Percentiles rank a stretch among this genome's conserved stretches.
phyloP scores from a whole-genome alignment of 2,329 filamentous ascomycete genomes.

The Cercospora sp. region DNA sequence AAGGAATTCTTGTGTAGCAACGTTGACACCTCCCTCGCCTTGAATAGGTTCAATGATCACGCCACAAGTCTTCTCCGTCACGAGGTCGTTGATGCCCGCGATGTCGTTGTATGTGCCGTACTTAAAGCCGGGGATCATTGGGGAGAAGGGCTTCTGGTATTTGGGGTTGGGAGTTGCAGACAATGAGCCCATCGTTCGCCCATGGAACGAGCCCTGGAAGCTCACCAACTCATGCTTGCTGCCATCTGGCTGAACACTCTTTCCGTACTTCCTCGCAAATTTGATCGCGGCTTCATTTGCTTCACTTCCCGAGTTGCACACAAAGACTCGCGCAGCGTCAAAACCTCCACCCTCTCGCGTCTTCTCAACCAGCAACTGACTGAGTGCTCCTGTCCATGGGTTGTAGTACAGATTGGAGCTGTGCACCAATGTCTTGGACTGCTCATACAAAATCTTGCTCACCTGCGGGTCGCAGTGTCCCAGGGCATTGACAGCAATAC shows the following conservation, averaged over 20 bases:
- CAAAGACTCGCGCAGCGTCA: constrained; percentile 77
- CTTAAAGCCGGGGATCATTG: constrained; percentile 91
- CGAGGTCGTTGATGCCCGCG: constrained; percentile 66
- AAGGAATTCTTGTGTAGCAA: constrained; percentile 80
- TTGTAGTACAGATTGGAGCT: constrained; percentile 97
- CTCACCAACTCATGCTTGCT: constrained; percentile 82
- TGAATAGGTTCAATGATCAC: constrained; percentile 98
- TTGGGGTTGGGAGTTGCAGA: constrained; percentile 98
- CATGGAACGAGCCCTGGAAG: constrained; percentile 91
- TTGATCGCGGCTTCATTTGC: constrained; percentile 98
- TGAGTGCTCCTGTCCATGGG: constrained; percentile 87
- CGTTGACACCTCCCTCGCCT: constrained; percentile 89
- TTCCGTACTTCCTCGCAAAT: constrained; percentile 89
- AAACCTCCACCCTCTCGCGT: constrained; percentile 79
- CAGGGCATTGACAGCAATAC: constrained; percentile 91
- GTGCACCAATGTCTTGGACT: constrained; percentile 73
- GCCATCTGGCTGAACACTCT: constrained; percentile 46
- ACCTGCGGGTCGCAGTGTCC: constrained; percentile 87
- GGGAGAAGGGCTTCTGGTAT: constrained; percentile 91
- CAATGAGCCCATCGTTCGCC: constrained; percentile 89
- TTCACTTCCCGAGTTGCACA: constrained; percentile 95
- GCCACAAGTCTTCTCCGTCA: constrained; percentile 84
- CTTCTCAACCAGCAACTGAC: constrained; percentile 78
- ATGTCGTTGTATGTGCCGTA: constrained; percentile 87
- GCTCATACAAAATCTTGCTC: constrained; percentile 68